Percentiles rank a stretch among this genome's conserved stretches.
Conservation (phyloP, 352 stramenopile species). For the Phytophthora cactorum region DNA sequence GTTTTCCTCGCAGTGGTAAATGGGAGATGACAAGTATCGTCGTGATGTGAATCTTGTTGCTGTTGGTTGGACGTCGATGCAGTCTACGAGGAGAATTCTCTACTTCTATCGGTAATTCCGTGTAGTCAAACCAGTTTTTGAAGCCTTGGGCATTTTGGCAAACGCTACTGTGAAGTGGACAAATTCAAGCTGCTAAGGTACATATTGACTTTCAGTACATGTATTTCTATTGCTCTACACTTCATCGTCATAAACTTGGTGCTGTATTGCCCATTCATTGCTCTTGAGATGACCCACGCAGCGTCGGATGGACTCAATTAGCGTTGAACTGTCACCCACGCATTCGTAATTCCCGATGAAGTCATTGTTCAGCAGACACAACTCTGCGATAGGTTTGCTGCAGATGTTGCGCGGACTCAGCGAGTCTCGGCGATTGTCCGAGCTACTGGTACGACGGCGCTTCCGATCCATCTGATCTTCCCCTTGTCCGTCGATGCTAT, state of each 20-base stretch:
- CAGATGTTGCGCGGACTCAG: not conserved
- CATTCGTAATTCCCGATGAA: slow-evolving; percentile 36
- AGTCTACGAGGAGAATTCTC: not conserved
- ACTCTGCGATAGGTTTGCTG: slow-evolving; percentile 44
- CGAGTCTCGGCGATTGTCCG: slow-evolving; percentile 4
- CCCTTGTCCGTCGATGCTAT: slow-evolving; percentile 6
- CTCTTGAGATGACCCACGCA: slow-evolving; percentile 57
- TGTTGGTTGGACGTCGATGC: slow-evolving; percentile 1
- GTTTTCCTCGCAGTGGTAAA: slow-evolving; percentile 15
- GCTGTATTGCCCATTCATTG: slow-evolving; percentile 66
- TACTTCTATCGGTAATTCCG: no score
- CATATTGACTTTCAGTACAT: slow-evolving; percentile 15
- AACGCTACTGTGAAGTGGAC: not conserved
- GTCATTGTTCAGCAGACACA: slow-evolving; percentile 80
- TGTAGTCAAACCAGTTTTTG: slow-evolving; percentile 12
- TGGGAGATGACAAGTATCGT: not conserved
- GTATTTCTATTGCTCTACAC: slow-evolving; percentile 46
- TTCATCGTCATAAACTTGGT: slow-evolving; percentile 88
- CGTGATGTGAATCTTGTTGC: slow-evolving; percentile 10
- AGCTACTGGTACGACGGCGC: slow-evolving; percentile 34
- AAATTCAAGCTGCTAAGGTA: slow-evolving; percentile 8
- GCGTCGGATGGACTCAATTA: slow-evolving; percentile 38
- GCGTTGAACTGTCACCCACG: slow-evolving; percentile 26
- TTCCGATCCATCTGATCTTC: slow-evolving; percentile 26
- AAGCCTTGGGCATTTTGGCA: slow-evolving; percentile 10